phyloP scores from a whole-genome alignment of 129 eudicot species.

The Lactuca sativa region DNA sequence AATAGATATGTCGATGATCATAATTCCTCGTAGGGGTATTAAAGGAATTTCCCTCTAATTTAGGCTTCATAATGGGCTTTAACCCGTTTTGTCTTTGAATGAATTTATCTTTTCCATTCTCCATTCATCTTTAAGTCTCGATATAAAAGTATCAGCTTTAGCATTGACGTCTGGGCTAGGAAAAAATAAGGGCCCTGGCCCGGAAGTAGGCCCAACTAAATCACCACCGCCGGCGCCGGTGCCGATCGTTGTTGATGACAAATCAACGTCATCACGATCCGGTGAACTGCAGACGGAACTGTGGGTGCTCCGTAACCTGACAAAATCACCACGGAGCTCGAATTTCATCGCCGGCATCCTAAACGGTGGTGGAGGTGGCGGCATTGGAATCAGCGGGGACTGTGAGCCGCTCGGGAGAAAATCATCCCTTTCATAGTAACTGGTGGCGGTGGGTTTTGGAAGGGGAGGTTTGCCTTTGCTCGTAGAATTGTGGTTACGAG shows the following conservation, averaged over 20 bases:
- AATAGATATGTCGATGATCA: not conserved
- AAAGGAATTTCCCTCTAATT: not conserved
- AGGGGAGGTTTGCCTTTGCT: conserved; percentile 63
- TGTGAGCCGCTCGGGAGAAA: conserved; percentile 44
- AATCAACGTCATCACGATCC: conserved; percentile 49
- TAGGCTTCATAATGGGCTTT: conserved; percentile 19
- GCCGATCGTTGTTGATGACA: conserved; percentile 27
- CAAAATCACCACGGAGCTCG: conserved; percentile 55
- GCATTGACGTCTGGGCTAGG: conserved; percentile 44
- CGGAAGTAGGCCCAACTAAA: conserved; percentile 15
- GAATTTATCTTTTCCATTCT: conserved; percentile 31
- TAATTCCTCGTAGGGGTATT: not conserved
- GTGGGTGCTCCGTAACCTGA: conserved; percentile 48
- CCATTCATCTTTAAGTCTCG: conserved; percentile 44
- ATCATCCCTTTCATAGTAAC: conserved; percentile 41
- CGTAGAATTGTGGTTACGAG: conserved; percentile 12
- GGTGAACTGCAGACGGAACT: conserved; percentile 78
- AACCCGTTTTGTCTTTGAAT: conserved; percentile 10
- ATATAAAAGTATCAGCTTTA: conserved; percentile 42
- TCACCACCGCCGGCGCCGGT: conserved; percentile 30
- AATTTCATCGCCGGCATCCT: conserved; percentile 49
- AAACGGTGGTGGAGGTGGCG: conserved; percentile 78
- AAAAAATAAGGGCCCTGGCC: conserved; percentile 18
- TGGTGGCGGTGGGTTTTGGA: conserved; percentile 46
- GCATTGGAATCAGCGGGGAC: conserved; percentile 52